Base-by-base conservation (phyloP, 345 rosid species). In the Pistacia atlantica region DNA sequence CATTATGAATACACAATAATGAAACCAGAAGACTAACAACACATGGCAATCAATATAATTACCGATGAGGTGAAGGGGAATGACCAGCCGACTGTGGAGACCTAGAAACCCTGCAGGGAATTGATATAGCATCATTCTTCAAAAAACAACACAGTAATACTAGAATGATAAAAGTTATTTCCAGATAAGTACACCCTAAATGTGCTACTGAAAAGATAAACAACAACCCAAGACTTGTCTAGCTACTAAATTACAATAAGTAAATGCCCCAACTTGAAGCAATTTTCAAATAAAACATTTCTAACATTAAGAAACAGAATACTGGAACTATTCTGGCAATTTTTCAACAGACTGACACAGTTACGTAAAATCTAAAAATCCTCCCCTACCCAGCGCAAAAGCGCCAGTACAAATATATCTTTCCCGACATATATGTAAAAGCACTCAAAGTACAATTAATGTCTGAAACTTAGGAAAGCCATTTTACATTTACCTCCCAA, bases 21-120 rank as follows among this genome's bases (percentile, higher is more conserved):
- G 70, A 12, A 20, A 69, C 13, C 28, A 68, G 22, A 77, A 71
- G 69, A 69, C 59, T 14, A 66, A 73, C 13, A 57, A 2, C 52
- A 74, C 31, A 65, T 28, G 49, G 72, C 56, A 67, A 59, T 45
- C 37, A 66, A 45, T 64, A 63, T 55, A 65, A 77, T 80, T 82
- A 88, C 85, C 79, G 62, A 63, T 64, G 82, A 10, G 87, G 71
- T 18, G 88, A 82, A 66, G 69, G 78, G 31, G 82, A 84, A 70
- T 25, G 75, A 58, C 75, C 85, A 67, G 65, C 59, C 9, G 73
- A 74, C 64, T 9, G 75, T 11, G 90, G 84, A 75, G 90, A 84
- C 77, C 80, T 75, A 45, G 79, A 81, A 86, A 80, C 81, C 84
- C 86, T 83, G 84, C 66, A 79, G 67, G 20, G 63, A 57, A 42